phyloP scores from a whole-genome alignment of 1,284 basidiomycete genomes.

The Cryptococcus sp. region DNA sequence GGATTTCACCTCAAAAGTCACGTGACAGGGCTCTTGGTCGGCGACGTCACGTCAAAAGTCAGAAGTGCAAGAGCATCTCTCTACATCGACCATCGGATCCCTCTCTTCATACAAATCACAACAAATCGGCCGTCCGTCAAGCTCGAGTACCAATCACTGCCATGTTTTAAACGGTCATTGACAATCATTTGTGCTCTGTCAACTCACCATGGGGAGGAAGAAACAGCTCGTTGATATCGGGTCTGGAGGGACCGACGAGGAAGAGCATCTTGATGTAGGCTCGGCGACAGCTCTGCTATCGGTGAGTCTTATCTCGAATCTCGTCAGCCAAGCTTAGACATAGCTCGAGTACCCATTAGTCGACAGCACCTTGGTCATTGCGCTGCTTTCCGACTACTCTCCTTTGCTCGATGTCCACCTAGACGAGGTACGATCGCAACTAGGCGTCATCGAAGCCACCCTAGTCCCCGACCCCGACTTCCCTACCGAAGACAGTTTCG shows the following conservation, averaged over 20 bases:
- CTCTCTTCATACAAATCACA: too few relatives aligned
- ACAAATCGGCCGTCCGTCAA: too few relatives aligned
- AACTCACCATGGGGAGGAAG: not conserved
- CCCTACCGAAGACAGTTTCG: not conserved
- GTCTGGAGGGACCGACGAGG: not conserved
- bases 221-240: not conserved
- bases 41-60: too few relatives aligned
- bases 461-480: conserved; percentile 31
- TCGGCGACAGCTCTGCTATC: not conserved
- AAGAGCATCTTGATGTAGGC: not conserved
- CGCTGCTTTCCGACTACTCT: conserved; percentile 37
- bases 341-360: conserved; percentile 42
- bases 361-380: conserved; percentile 36
- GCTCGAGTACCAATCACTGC: too few relatives aligned
- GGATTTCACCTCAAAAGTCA: too few relatives aligned
- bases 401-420: conserved; percentile 18
- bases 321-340: not conserved
- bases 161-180: too few relatives aligned
- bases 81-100: too few relatives aligned
- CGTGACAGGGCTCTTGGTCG: too few relatives aligned
- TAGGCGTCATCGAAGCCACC: conserved; percentile 42
- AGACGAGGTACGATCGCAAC: conserved; percentile 32
- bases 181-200: too few relatives aligned
- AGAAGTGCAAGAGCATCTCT: too few relatives aligned
- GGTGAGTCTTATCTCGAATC: not conserved